Evolutionary conservation across 2,329 filamentous ascomycete genomes (phyloP), one percentile per base, ranked within the genome.

Genomic region (Colletotrichum cordylinicola): DNA sequence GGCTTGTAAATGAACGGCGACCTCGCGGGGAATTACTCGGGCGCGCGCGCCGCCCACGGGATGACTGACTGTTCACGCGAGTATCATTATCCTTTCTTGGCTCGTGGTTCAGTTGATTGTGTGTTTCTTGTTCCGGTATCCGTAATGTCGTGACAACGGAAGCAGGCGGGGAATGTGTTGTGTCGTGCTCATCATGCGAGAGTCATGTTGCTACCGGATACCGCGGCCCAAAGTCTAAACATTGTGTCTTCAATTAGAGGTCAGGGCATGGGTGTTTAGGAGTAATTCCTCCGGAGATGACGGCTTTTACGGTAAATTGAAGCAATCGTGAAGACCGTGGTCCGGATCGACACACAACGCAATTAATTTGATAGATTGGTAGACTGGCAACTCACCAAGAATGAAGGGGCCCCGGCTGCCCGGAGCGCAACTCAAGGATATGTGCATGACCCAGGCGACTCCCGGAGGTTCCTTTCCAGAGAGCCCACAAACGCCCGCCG

Each of bases 241-340:
- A 18, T 27, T 66, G n/a, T 56, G 29, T 21, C 56, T 33, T 21
- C 8, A 18, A 24, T 1, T 13, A 9, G 6, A 62, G n/a, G n/a
- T 2, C 24, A 33, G 56, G 35, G 9, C 33, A 35, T 35, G 43
- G 10, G n/a, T 15, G 16, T 21, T 18, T 13, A 55, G 73, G 73
- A 73, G 73, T n/a, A 24, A 64, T 64, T 33, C 56, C 70, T 75
- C 73, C 73, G 70, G 69, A 24, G 18, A 15, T 37, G 56, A 48
- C 60, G 60, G 35, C 16, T 21, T 39, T 39, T 39, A 2, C 21
- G n/a, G 43, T 52, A 68, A 18, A 39, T 29, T 56, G 70, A 68
- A 35, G 64, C 73, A 62, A 73, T 73, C 64, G 70, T 67, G 56
- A 75, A 61, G 29, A 21, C 10, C 4, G 4, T 3, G 10, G 10